Evolutionary conservation across 23 red algal species (phyloP).

Genomic region (Gracilaria vermiculophylla): DNA sequence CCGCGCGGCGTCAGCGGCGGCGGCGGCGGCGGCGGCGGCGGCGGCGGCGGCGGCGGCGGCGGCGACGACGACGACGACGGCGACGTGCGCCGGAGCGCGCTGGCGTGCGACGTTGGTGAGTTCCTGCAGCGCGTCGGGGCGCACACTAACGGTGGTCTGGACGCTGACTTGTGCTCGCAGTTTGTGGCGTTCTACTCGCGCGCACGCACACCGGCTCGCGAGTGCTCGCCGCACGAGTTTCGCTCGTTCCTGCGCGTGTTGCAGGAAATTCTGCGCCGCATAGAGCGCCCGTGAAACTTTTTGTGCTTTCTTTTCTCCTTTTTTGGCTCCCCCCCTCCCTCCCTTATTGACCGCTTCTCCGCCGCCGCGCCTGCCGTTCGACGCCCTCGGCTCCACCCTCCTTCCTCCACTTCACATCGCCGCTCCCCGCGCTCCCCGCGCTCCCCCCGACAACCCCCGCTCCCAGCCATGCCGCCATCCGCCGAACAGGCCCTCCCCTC

Average conservation of each 20-base stretch:
- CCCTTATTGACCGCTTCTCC: background rate
- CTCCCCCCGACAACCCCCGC: background rate
- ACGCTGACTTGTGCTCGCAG: conserved; percentile 36
- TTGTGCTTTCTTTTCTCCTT: background rate
- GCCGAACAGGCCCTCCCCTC: conserved; percentile 27
- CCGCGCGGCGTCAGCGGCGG: too few relatives aligned
- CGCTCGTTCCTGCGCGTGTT: conserved; percentile 50
- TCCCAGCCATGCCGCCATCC: background rate
- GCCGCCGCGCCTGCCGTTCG: background rate
- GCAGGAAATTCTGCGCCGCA: conserved; percentile 52
- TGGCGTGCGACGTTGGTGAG: conserved; percentile 40
- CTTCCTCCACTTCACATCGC: background rate
- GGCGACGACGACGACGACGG: background rate
- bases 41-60: too few relatives aligned
- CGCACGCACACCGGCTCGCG: conserved; percentile 15
- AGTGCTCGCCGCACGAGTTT: conserved; percentile 52
- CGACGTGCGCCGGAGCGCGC: background rate
- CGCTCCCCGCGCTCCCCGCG: background rate
- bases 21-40: too few relatives aligned
- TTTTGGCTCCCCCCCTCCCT: background rate
- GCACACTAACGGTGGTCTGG: background rate
- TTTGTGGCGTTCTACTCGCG: conserved; percentile 45
- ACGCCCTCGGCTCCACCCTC: background rate
- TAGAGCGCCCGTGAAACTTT: background rate
- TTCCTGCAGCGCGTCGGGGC: conserved; percentile 11